phyloP scores from a whole-genome alignment of 2,329 filamentous ascomycete genomes.

The Geoglossum cookeanum region DNA sequence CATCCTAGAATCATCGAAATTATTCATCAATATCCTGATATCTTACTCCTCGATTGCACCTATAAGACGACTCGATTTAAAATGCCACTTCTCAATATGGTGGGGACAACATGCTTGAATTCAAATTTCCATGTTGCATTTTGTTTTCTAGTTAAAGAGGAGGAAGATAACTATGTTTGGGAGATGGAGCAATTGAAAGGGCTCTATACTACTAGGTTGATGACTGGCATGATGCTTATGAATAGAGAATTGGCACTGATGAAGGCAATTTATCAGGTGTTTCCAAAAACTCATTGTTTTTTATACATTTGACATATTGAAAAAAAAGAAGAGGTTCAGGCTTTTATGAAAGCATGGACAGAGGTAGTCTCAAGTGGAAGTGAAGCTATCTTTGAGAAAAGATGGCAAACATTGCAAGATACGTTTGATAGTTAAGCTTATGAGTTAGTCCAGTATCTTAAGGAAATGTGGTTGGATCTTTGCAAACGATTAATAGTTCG shows the following conservation, averaged over 20 bases:
- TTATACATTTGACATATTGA: not conserved
- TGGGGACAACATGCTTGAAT: not conserved
- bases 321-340: not conserved
- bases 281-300: not conserved
- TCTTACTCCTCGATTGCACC: not conserved
- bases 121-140: not conserved
- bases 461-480: not conserved
- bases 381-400: not conserved
- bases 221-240: not conserved
- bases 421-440: not conserved
- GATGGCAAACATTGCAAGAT: not conserved
- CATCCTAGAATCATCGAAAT: not conserved
- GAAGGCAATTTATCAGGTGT: not conserved
- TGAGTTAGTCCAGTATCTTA: not conserved
- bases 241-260: constrained; percentile 1
- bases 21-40: not conserved
- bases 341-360: not conserved
- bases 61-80: constrained; percentile 1
- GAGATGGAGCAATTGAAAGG: not conserved
- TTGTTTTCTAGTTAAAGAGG: not conserved
- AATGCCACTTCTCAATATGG: not conserved
- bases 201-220: not conserved
- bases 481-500: not conserved
- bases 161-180: constrained; percentile 1
- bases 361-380: not conserved